Evolutionary conservation across 2,329 filamentous ascomycete species (phyloP), one percentile per base, ranked within the genome.

Genomic region (Dactylellina haptotyla): DNA sequence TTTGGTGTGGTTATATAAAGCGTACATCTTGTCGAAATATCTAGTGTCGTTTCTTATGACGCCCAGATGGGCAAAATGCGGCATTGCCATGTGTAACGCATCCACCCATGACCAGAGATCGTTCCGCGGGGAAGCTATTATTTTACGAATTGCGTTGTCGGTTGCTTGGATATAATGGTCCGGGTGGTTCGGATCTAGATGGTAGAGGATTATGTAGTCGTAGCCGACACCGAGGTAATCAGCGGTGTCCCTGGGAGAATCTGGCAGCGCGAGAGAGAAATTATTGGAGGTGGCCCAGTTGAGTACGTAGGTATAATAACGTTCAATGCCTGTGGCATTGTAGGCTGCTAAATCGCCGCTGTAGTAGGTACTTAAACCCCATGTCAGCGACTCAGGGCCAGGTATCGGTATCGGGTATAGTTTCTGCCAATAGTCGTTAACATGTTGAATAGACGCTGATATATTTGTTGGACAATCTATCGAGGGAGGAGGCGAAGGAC

Each of bases 81-180:
- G 62, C 62, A 66, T 66, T 0, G 50, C 9, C 62, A 66, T 66
- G 39, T 57, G 48, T 9, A 66, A 41, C 16, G 62, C 62, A n/a
- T 66, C 62, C 14, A 66, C 51, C 62, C 62, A 66, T 48, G 50
- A 48, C 62, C 62, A 66, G 8, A 50, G 1, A 30, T 66, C 62
- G 30, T 57, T 20, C 25, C 39, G 25, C 20, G 50, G 51, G 3
- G 62, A 66, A 16, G 48, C 41, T 57, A 50, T 16, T 2, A 57
- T 5, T 14, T 46, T 50, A 37, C 4, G 39, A n/a, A 66, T 57
- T 23, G 57, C 37, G 12, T n/a, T 48, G 16, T 66, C 62, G 12
- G 57, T 48, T 39, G 62, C 23, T 10, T 18, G 5, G 16, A 66
- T 57, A 57, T 66, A 66, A 10, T 56, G 26, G 12, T 37, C n/a